A percentile compares a stretch with the other conserved stretches of the same genome.
Evolutionary conservation across 495 filamentous ascomycete genomes (phyloP).

Genomic region (Elaphomyces granulatus): DNA sequence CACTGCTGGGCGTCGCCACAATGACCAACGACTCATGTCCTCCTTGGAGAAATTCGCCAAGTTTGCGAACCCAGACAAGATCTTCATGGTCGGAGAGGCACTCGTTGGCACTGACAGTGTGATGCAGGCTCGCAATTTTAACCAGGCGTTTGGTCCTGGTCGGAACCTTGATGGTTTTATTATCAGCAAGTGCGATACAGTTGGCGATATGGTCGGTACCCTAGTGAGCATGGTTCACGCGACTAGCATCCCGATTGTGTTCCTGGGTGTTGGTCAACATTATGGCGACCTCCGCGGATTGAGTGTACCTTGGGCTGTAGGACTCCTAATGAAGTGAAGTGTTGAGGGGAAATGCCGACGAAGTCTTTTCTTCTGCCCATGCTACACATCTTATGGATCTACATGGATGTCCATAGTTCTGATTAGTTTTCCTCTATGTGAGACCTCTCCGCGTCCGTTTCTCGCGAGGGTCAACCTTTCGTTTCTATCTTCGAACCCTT

Average conservation of each 20-base stretch:
- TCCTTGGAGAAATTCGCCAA: conserved; percentile 94
- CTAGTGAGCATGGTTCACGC: conserved; percentile 96
- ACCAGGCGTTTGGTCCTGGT: conserved; percentile 71
- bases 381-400: too few relatives aligned
- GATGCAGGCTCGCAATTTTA: conserved; percentile 91
- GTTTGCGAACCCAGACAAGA: conserved; percentile 90
- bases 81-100: conserved; percentile 97
- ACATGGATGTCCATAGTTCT: too few relatives aligned
- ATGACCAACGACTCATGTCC: conserved; percentile 89
- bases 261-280: conserved; percentile 90
- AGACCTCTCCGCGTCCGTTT: too few relatives aligned
- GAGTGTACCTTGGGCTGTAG: conserved; percentile 83
- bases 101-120: conserved; percentile 91
- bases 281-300: conserved; percentile 90
- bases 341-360: too few relatives aligned
- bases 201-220: conserved; percentile 96
- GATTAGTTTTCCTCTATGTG: too few relatives aligned
- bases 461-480: too few relatives aligned
- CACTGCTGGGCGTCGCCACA: conserved; percentile 87
- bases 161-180: conserved; percentile 86
- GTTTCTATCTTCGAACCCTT: too few relatives aligned
- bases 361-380: too few relatives aligned
- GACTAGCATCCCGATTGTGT: conserved; percentile 87
- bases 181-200: conserved; percentile 96
- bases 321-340: conserved; percentile 57